phyloP scores from a whole-genome alignment of 352 stramenopile species.

The Phytophthora pseudosyringae region DNA sequence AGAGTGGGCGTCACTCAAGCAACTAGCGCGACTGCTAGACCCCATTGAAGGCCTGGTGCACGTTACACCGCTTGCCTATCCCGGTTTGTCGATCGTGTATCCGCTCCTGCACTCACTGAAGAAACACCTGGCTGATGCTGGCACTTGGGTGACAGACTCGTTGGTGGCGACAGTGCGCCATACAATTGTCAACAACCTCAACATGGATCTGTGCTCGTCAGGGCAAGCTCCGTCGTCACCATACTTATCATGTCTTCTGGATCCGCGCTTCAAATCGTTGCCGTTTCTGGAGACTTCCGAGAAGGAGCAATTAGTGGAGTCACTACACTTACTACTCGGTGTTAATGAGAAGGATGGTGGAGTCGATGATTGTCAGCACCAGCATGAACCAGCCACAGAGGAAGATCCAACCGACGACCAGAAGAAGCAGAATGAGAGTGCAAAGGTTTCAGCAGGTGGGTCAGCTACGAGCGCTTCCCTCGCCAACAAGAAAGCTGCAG shows the following conservation, averaged over 20 bases:
- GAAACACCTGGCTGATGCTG: conserved; percentile 70
- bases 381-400: conserved; percentile 11
- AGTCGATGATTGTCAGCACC: conserved; percentile 21
- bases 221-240: conserved; percentile 56
- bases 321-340: conserved; percentile 59
- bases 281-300: conserved; percentile 65
- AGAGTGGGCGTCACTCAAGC: conserved; percentile 74
- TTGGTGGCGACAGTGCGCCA: conserved; percentile 68
- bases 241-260: conserved; percentile 73
- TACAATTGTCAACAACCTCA: conserved; percentile 57
- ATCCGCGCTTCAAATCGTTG: conserved; percentile 78
- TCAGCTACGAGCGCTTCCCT: conserved; percentile 6
- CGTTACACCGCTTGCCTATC: conserved; percentile 70
- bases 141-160: conserved; percentile 66
- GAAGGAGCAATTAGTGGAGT: conserved; percentile 57
- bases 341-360: conserved; percentile 47
- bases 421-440: conserved; percentile 25
- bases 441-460: conserved; percentile 25
- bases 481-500: conserved; percentile 32
- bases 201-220: conserved; percentile 60
- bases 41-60: conserved; percentile 73
- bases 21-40: conserved; percentile 69
- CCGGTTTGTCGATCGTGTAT: conserved; percentile 71
- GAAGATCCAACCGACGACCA: conserved; percentile 33
- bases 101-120: conserved; percentile 73